These are phyloP conservation scores for Pleurotus sapidus DNA, from an alignment of 768 basidiomycete genomes.

Conservation along the genomic window DNA sequence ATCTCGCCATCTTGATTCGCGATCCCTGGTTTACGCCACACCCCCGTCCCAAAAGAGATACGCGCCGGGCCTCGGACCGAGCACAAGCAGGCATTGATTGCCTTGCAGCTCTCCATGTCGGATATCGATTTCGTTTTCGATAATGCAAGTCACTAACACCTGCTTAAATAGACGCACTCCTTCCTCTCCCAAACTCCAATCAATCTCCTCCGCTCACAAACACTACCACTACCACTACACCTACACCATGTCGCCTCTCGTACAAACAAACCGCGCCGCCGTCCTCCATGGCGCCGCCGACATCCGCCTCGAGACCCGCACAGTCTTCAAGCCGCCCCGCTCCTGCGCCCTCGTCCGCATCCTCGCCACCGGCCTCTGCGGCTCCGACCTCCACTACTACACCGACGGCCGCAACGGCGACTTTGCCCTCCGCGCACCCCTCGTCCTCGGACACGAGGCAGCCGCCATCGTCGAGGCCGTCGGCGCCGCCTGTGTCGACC, in stretches of 20 bases:
- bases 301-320: constrained; percentile 75
- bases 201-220: too few relatives aligned
- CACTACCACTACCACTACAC: too few relatives aligned
- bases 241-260: constrained; percentile 13
- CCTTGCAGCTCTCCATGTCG: too few relatives aligned
- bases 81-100: too few relatives aligned
- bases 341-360: constrained; percentile 81
- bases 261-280: constrained; percentile 41
- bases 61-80: too few relatives aligned
- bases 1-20: too few relatives aligned
- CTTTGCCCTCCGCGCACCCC: constrained; percentile 80
- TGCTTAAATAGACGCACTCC: too few relatives aligned
- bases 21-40: too few relatives aligned
- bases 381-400: constrained; percentile 93
- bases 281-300: constrained; percentile 85
- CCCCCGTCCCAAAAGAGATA: too few relatives aligned
- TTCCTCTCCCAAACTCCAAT: too few relatives aligned
- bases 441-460: constrained; percentile 93
- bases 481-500: constrained; percentile 71
- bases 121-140: too few relatives aligned
- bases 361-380: constrained; percentile 86
- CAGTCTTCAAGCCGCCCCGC: constrained; percentile 65
- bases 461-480: constrained; percentile 87
- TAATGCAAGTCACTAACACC: too few relatives aligned
- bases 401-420: constrained; percentile 87